Evolutionary conservation across 805 yeast species (phyloP), one percentile per base, ranked within the genome.

Genomic region (Maudiozyma saulgeensis): DNA sequence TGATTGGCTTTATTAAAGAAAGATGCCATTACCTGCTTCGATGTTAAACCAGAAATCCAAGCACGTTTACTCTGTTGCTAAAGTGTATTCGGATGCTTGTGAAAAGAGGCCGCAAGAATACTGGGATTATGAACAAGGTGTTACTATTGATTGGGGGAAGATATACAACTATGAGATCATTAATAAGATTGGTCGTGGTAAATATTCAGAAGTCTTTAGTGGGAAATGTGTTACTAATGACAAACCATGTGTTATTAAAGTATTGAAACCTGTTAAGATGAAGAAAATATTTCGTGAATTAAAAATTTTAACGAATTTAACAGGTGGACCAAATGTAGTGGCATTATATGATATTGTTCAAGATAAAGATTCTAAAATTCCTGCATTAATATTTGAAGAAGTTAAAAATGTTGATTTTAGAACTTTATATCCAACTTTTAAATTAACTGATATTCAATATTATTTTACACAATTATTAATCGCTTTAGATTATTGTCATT

Each of bases 221-320:
- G 97, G 96, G 6, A 75, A 85, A 39, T 81, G 85, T 57, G 71
- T 83, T 18, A 63, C 74, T 41, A 76, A 77, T 50, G 80, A 82
- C 48, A 74, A 76, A 48, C 74, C 81, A 48, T 81, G 90, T 58
- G 96, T 90, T 46, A 86, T 90, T 61, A 90, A 90, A 68, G 96
- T 88, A 23, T 75, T 90, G 61, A 90, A 90, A 66, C 97, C 97
- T 2, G 96, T 90, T 32, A 89, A 89, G 69, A 74, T 89, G 66
- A 89, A 89, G 76, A 90, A 90, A 71, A 90, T 90, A 57, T 86
- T 87, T 68, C 76, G 97, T 58, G 97, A 90, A 66, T 82, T 90
- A 60, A 83, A 86, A 63, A 90, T 90, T 44, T 72, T 90, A 55
- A 87, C 88, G 66, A 90, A 90, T 66, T 73, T 90, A 58, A 79